phyloP scores from a whole-genome alignment of 768 basidiomycete species.

The Lentinula aciculospora region DNA sequence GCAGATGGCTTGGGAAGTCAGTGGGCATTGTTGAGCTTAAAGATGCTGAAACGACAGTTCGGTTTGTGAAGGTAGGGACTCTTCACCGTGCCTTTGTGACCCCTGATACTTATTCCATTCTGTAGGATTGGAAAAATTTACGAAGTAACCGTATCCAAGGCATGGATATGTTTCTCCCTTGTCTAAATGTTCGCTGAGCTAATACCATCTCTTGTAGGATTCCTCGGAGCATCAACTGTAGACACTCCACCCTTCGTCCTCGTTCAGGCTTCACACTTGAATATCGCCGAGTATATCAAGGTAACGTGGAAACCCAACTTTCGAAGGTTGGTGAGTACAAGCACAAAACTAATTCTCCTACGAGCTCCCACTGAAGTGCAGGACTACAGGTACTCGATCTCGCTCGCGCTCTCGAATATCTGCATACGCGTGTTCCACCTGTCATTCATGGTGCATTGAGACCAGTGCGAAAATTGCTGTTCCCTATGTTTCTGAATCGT shows the following conservation, averaged over 20 bases:
- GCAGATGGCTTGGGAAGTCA: constrained; percentile 1
- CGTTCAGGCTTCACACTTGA: constrained; percentile 1
- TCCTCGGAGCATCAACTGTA: constrained; percentile 6
- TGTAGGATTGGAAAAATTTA: not conserved
- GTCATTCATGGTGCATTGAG: not conserved
- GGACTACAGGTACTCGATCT: not conserved
- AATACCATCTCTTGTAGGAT: not conserved
- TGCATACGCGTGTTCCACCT: constrained; percentile 5
- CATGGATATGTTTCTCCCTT: not conserved
- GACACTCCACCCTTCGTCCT: constrained; percentile 4
- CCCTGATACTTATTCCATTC: not conserved
- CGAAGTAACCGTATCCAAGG: constrained; percentile 7
- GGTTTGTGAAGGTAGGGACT: not conserved
- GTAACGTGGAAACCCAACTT: not conserved
- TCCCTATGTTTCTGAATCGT: not conserved
- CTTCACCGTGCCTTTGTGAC: not conserved
- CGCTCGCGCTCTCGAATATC: constrained; percentile 3
- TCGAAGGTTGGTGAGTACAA: not conserved
- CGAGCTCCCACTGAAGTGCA: not conserved
- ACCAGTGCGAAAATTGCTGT: not conserved
- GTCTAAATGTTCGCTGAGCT: not conserved
- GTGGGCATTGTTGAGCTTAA: constrained; percentile 4
- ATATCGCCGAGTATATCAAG: not conserved
- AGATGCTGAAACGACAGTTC: not conserved
- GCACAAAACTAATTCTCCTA: not conserved